Base-by-base conservation (phyloP, 2,329 filamentous ascomycete genomes). In the Teratosphaeria viscida region DNA sequence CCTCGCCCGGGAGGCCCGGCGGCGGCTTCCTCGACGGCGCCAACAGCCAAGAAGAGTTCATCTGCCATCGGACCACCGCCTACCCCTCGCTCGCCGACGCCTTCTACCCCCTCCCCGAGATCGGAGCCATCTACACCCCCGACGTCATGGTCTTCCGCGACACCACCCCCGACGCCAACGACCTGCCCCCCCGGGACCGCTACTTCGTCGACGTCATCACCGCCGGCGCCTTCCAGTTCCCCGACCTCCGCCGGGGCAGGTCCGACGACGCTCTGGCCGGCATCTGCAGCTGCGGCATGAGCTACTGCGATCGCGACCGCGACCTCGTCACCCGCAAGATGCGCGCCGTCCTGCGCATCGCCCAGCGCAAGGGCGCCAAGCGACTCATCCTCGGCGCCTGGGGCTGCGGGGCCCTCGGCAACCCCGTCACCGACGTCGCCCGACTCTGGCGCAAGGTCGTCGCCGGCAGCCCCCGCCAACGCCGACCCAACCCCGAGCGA, bases 321-420 rank as follows among this genome's bases (percentile, higher is more conserved):
- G 81, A 82, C 47, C 62, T 81, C 8, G 78, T 78, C 0, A 65
- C 77, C 29, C 70, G 72, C 6, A 86, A 86, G 71, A 86, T 87
- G 78, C 75, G 76, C 29, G 77, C 76, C 5, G 82, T 85, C 1
- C 66, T 87, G 69, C 75, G 82, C 1, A 78, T 86, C 4, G 75
- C 77, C 2, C 69, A 75, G 8, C 66, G 72, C 1, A 78, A 77
- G 60, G 78, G 79, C 0, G 75, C 75, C 3, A 74, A 72, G 43
- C 78, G 73, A 59, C 65, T 86, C 0, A 80, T 87, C 0, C 73
- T 87, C 0, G 85, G 85, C 0, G 83, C 84, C 0, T 86, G 84
- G 83, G 85, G 85, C 0, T 86, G 83, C 61, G 84, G 84, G 2
- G 82, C 82, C 0, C 84, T 85, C 60, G 83, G 82, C 0, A 86